Evolutionary conservation across 805 yeast genomes (phyloP), one percentile per base, ranked within the genome.

Genomic region (Candida berthetii): DNA sequence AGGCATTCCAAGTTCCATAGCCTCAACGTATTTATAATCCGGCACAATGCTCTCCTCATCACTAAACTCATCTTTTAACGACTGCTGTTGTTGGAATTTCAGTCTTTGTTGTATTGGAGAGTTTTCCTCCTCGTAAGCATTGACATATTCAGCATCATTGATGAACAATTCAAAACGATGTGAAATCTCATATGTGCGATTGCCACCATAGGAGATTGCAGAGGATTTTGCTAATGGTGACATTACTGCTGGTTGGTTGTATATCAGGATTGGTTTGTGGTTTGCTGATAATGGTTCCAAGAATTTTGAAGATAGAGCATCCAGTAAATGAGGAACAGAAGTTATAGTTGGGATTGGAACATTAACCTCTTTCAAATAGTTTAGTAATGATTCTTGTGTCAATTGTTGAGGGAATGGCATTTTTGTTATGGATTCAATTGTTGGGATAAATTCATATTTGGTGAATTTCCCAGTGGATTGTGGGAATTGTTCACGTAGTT

Each of bases 121-220:
- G 61, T 93, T 93, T 56, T 93, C 98, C 61, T 93, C 99, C 52
- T 93, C 99, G 58, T 93, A 93, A 0, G 98, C 96, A 58, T 93
- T 93, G 20, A 83, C 85, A 47, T 80, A 82, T 61, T 93, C 99
- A 47, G 74, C 73, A 0, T 93, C 90, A 35, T 72, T 64, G 42
- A 93, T 80, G 54, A 86, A 89, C 37, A 93, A 61, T 63, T 93
- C 99, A 57, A 91, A 93, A 37, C 99, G 62, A 37, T 77, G 71
- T 0, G 95, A 82, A 6, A 70, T 55, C 9, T 65, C 68, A 42
- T 64, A 69, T 2, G 42, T 46, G 14, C 69, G 34, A 14, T 41
- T 53, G 6, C 55, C 54, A 8, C 58, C 61, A 44, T 68, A 66
- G 1, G 38, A 39, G 16, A 61, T 41, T 0, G 24, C 37, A 0